Evolutionary conservation across 2,329 filamentous ascomycete genomes (phyloP).

Genomic region (Chaetomium sp.): DNA sequence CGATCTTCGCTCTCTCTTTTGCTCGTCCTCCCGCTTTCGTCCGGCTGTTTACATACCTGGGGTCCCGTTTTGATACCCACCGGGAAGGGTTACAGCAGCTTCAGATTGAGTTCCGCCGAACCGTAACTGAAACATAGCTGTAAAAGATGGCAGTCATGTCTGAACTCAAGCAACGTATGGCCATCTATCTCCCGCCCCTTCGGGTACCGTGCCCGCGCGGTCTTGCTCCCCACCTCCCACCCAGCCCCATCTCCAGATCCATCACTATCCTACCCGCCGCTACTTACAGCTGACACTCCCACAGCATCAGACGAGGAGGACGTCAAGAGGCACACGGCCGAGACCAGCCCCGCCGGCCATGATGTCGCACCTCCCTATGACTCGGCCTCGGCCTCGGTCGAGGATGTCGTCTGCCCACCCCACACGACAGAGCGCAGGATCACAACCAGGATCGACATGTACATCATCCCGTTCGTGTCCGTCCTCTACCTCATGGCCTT

Average conservation of each 20-base stretch:
- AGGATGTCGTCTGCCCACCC: slow-evolving; percentile 47
- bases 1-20: neutral
- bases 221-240: too few species aligned
- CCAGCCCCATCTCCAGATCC: neutral
- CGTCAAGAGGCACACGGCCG: slow-evolving; percentile 1
- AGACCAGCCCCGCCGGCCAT: neutral
- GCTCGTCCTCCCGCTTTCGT: neutral
- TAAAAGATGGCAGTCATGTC: slow-evolving; percentile 24
- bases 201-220: neutral
- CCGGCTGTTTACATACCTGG: neutral
- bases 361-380: slow-evolving; percentile 6
- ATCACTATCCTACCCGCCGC: neutral
- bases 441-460: slow-evolving; percentile 69
- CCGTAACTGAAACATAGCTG: neutral
- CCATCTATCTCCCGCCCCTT: neutral
- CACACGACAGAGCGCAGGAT: slow-evolving; percentile 66
- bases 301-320: slow-evolving; percentile 24
- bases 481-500: slow-evolving; percentile 73
- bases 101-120: neutral
- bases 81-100: neutral
- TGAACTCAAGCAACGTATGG: slow-evolving; percentile 25
- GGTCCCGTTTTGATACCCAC: neutral
- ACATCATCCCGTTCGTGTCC: slow-evolving; percentile 71
- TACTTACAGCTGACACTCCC: neutral
- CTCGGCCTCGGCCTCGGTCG: neutral